phyloP scores from a whole-genome alignment of 495 filamentous ascomycete genomes.

The Diplogelasinospora grovesii region DNA sequence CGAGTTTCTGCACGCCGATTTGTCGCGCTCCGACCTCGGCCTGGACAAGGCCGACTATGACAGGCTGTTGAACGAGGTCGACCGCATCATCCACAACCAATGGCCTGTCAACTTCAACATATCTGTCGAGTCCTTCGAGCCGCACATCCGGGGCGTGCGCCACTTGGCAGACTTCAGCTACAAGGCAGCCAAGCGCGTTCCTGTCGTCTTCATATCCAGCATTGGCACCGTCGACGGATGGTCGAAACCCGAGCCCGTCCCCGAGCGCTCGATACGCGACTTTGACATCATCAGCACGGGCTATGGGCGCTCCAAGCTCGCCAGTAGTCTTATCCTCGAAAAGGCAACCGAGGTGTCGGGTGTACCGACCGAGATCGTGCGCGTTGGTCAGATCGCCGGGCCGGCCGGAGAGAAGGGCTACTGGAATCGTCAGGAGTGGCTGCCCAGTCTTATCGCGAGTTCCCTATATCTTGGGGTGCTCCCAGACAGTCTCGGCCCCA shows the following conservation, averaged over 20 bases:
- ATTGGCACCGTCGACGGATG: constrained; percentile 40
- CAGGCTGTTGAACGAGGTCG: constrained; percentile 30
- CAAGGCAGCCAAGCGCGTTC: constrained; percentile 33
- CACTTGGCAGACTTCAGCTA: constrained; percentile 47
- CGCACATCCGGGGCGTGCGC: constrained; percentile 47
- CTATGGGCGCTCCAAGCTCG: constrained; percentile 52
- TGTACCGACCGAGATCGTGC: constrained; percentile 40
- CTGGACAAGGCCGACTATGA: constrained; percentile 32
- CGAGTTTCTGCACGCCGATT: constrained; percentile 44
- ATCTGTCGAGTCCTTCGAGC: constrained; percentile 47
- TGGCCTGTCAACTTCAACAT: constrained; percentile 61
- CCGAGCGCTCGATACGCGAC: constrained; percentile 41
- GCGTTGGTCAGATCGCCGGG: constrained; percentile 54
- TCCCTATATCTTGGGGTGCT: constrained; percentile 36
- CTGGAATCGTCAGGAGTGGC: constrained; percentile 55
- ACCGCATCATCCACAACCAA: constrained; percentile 54
- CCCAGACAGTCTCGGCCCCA: constrained; percentile 30
- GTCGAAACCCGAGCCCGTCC: constrained; percentile 27
- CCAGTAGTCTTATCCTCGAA: constrained; percentile 46
- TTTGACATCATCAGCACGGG: constrained; percentile 34
- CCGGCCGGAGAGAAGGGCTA: constrained; percentile 33
- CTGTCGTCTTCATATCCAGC: constrained; percentile 51
- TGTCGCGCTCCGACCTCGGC: constrained; percentile 41
- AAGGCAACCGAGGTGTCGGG: constrained; percentile 29
- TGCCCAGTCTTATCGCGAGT: constrained; percentile 45